These are phyloP conservation scores for Penicillium freii DNA, from an alignment of 2,329 filamentous ascomycete species.

Conservation along the genomic window DNA sequence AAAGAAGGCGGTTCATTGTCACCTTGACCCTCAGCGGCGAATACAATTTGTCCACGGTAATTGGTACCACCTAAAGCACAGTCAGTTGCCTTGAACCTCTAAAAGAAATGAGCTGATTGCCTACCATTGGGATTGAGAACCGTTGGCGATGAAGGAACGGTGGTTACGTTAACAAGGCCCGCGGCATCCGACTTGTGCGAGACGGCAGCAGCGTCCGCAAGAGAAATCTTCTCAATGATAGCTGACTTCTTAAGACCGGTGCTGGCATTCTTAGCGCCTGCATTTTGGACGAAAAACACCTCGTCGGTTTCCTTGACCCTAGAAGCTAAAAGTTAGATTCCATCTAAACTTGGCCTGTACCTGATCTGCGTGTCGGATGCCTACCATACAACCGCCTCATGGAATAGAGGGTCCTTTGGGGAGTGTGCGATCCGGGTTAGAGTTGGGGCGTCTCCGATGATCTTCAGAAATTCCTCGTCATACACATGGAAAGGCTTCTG, in stretches of 20 bases:
- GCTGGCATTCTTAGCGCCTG: slow-evolving; percentile 14
- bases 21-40: slow-evolving; percentile 19
- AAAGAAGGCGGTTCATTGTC: slow-evolving; percentile 16
- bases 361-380: neutral
- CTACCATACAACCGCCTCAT: slow-evolving; percentile 20
- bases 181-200: slow-evolving; percentile 13
- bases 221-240: slow-evolving; percentile 17
- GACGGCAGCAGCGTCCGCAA: slow-evolving; percentile 15
- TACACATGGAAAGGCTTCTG: slow-evolving; percentile 16
- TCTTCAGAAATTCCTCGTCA: slow-evolving; percentile 17
- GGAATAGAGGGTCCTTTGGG: slow-evolving; percentile 12
- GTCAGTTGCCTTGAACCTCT: neutral
- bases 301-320: slow-evolving; percentile 18
- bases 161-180: slow-evolving; percentile 8
- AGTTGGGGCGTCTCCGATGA: slow-evolving; percentile 7
- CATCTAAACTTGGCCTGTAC: neutral
- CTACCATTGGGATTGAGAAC: slow-evolving; percentile 16
- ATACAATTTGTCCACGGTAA: slow-evolving; percentile 14
- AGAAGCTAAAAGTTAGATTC: neutral
- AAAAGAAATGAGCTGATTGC: neutral
- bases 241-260: slow-evolving; percentile 15
- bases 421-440: slow-evolving; percentile 16
- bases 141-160: slow-evolving; percentile 9
- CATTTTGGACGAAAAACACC: slow-evolving; percentile 23
- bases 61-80: slow-evolving; percentile 7